These are phyloP conservation scores for Tulasnella sp. DNA, from an alignment of 768 basidiomycete species.

Conservation along the genomic window DNA sequence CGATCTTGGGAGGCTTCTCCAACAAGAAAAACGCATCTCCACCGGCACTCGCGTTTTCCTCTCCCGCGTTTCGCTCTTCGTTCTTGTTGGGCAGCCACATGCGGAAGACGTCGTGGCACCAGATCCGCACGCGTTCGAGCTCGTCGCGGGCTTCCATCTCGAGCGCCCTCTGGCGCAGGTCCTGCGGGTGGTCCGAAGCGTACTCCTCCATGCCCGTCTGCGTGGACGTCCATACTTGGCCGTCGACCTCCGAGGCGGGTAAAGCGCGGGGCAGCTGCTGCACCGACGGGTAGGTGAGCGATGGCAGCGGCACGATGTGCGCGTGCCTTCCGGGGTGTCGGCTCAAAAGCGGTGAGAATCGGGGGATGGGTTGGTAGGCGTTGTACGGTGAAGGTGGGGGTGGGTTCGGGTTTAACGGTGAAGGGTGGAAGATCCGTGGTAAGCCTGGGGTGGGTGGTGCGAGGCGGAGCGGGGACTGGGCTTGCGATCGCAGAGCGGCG, in stretches of 20 bases:
- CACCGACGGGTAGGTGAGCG: not conserved
- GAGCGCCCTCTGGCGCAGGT: not conserved
- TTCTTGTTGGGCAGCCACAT: not conserved
- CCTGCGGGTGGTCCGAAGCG: not conserved
- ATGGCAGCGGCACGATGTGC: not conserved
- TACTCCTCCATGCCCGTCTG: not conserved
- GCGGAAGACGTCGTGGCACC: not conserved
- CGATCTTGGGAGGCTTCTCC: not conserved
- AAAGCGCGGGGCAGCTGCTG: not conserved
- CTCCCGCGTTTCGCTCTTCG: not conserved
- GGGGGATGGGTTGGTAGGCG: not conserved
- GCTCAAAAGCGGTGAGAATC: not conserved
- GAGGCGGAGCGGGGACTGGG: not conserved
- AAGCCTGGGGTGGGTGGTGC: not conserved
- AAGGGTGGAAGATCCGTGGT: not conserved
- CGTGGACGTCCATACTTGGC: not conserved
- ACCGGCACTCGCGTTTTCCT: not conserved
- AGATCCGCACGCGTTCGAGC: not conserved
- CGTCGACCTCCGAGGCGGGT: not conserved
- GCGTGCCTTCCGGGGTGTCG: not conserved
- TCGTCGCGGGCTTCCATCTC: conserved; percentile 1
- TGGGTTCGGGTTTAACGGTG: not conserved
- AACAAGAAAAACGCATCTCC: not conserved
- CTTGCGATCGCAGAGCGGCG: not conserved
- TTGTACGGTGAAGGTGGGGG: not conserved